These are phyloP conservation scores for Carex scoparia DNA, from an alignment of 176 grass and related monocot genomes.

Conservation along the genomic window DNA sequence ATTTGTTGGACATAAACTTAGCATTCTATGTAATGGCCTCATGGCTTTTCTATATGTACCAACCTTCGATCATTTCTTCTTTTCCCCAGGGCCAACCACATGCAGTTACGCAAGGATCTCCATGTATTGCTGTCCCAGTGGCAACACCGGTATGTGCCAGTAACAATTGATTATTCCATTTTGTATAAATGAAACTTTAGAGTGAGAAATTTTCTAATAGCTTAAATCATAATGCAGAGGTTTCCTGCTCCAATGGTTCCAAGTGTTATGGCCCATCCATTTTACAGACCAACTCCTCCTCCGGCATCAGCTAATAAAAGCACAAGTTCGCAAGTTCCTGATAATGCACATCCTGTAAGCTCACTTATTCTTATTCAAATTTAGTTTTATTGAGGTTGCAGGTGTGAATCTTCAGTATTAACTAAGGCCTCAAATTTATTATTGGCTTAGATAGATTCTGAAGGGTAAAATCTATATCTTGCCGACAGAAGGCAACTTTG, in stretches of 20 bases:
- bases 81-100: constrained; percentile 31
- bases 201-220: neutral
- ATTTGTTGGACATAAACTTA: neutral
- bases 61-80: neutral
- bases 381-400: neutral
- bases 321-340: constrained; percentile 31
- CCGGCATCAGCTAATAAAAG: constrained; percentile 20
- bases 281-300: constrained; percentile 33
- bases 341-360: constrained; percentile 59
- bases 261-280: constrained; percentile 31
- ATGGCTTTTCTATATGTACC: neutral
- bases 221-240: constrained; percentile 32
- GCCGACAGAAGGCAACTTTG: neutral
- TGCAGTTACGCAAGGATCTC: constrained; percentile 38
- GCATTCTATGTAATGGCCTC: neutral
- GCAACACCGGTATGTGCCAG: constrained; percentile 37
- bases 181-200: neutral
- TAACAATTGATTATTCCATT: neutral
- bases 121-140: constrained; percentile 52
- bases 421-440: neutral
- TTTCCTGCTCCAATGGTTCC: constrained; percentile 44
- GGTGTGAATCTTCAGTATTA: neutral
- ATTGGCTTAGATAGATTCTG: neutral
- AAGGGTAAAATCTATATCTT: neutral
- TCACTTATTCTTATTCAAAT: neutral